Base-by-base conservation (phyloP, 805 yeast genomes). In the Nakazawaea pomicola region DNA sequence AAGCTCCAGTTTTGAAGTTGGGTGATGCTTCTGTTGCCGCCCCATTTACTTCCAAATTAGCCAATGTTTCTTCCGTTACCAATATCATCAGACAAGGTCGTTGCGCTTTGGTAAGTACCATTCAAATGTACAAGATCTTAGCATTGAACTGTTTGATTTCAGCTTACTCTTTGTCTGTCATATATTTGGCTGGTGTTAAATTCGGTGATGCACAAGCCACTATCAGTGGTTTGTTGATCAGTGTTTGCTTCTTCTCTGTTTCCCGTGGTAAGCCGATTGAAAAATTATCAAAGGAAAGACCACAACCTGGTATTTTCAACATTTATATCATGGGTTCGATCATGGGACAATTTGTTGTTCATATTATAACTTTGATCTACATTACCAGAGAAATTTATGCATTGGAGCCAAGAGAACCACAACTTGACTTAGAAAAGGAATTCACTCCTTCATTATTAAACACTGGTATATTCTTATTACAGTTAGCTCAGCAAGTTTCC, bases 1-100 rank as follows among this genome's bases (percentile, higher is more conserved):
- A 91, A 51, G 95, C 95, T 0, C 99, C 99, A 44, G 78, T 83
- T 35, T 75, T 93, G 67, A 93, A 93, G 62, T 71, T 93, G 42
- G 99, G 99, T 54, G 99, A 93, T 66, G 99, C 99, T 11, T 90
- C 97, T 18, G 96, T 95, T 55, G 99, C 99, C 41, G 99, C 99
- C 25, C 99, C 99, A 35, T 88, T 93, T 62, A 93, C 99, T 15
- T 90, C 98, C 18, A 93, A 93, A 60, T 75, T 93, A 49, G 78
- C 96, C 19, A 85, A 83, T 56, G 99, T 93, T 24, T 76, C 90
- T 41, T 83, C 99, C 42, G 96, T 93, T 42, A 85, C 95, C 40
- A 83, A 89, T 58, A 85, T 93, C 50, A 78, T 93, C 51, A 89
- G 99, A 65, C 97, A 93, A 71, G 99, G 99, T 50, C 88, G 99